Evolutionary conservation across 768 basidiomycete genomes (phyloP), one percentile per base, ranked within the genome.

Genomic region (Boletellus ananas): DNA sequence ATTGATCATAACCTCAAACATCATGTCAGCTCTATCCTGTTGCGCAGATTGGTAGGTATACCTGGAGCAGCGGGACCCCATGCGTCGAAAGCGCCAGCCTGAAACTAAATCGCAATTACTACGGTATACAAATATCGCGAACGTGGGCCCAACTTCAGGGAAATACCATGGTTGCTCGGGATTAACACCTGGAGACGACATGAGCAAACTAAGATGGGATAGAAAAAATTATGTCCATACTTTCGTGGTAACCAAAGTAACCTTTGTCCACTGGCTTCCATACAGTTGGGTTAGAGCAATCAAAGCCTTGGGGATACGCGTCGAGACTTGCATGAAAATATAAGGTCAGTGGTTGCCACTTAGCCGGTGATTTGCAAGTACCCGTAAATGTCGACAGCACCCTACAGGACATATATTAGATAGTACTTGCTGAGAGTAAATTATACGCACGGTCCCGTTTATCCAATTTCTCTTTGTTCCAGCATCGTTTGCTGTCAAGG

Each of bases 1-100:
- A 91, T 4, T 76, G 71, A 2, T 70, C 74, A 59, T 89, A 90
- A 37, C 85, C 83, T 80, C 57, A 9, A 23, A 36, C 8, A 42
- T 16, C 37, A 5, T 34, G 17, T 61, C 11, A 61, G 42, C 23
- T 10, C 10, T 6, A 20, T 40, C 40, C 17, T 25, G 11, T 46
- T 36, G 12, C 8, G 39, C 13, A 20, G 17, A n/a, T 25, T 31
- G 14, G 38, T 3, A 18, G 3, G 12, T 52, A 1, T 62, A 80
- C 81, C 83, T 52, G 87, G 85, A 21, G 85, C 82, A 4, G 72
- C 77, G 0, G 84, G 82, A 13, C 85, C 90, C 87, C 87, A 93
- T 4, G 88, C 82, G 61, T 92, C 89, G 57, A 81, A 90, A 10
- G 87, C 76, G 6, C 90, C 90, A 12, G 79, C 86, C 73, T 87